These are phyloP conservation scores for Priceomyces castillae DNA, from an alignment of 805 yeast genomes.

Conservation along the genomic window DNA sequence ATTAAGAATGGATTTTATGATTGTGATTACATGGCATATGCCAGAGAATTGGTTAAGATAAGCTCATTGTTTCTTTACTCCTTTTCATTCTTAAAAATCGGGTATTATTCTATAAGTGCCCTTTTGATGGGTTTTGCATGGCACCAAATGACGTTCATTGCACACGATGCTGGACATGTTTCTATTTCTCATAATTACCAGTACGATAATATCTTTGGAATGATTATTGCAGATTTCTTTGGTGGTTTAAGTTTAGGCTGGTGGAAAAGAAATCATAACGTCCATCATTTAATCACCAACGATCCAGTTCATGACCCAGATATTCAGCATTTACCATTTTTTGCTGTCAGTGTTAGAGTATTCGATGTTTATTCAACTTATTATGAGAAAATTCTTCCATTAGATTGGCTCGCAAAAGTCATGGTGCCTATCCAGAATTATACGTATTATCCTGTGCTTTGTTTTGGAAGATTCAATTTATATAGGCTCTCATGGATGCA, in stretches of 20 bases:
- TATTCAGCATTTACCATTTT: slow-evolving; percentile 88
- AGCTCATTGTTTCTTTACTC: slow-evolving; percentile 49
- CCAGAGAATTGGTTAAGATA: slow-evolving; percentile 65
- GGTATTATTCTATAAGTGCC: slow-evolving; percentile 56
- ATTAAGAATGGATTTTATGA: slow-evolving; percentile 61
- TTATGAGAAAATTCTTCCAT: slow-evolving; percentile 64
- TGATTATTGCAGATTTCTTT: slow-evolving; percentile 67
- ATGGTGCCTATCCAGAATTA: slow-evolving; percentile 65
- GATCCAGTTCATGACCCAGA: slow-evolving; percentile 95
- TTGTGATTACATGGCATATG: slow-evolving; percentile 72
- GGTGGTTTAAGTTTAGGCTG: slow-evolving; percentile 92
- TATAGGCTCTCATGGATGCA: slow-evolving; percentile 81
- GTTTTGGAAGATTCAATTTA: slow-evolving; percentile 83
- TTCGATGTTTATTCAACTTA: slow-evolving; percentile 77
- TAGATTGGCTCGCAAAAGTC: slow-evolving; percentile 60
- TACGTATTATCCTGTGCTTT: slow-evolving; percentile 72
- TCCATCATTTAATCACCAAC: slow-evolving; percentile 88
- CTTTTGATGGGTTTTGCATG: slow-evolving; percentile 68
- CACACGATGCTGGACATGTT: slow-evolving; percentile 88
- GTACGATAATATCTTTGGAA: slow-evolving; percentile 70
- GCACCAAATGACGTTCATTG: slow-evolving; percentile 88
- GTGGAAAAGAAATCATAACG: slow-evolving; percentile 95
- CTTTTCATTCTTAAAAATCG: slow-evolving; percentile 45
- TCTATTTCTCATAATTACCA: slow-evolving; percentile 79
- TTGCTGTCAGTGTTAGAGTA: slow-evolving; percentile 75